Conservation (phyloP, 2,329 filamentous ascomycete species). For the Aspergillus udagawae region DNA sequence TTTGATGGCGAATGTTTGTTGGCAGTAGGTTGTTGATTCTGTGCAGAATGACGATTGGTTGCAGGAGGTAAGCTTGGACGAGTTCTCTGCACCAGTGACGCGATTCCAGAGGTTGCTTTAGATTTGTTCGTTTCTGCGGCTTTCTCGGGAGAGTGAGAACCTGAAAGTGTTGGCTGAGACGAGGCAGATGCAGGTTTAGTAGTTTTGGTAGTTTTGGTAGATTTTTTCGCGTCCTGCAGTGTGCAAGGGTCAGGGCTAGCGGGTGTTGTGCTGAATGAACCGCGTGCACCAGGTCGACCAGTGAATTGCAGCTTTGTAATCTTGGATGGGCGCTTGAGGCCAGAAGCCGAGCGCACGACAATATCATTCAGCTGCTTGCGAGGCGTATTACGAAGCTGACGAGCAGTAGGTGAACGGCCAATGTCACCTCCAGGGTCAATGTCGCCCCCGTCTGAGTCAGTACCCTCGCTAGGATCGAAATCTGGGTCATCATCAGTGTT, state of each 20-base stretch:
- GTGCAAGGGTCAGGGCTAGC: background rate
- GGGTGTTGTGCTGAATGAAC: background rate
- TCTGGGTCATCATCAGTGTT: background rate
- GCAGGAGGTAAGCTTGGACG: background rate
- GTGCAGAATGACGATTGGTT: background rate
- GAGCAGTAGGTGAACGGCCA: background rate
- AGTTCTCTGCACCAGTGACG: background rate
- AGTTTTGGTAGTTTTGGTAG: background rate
- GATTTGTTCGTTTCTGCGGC: background rate
- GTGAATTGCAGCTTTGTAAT: background rate
- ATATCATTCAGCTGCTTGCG: background rate
- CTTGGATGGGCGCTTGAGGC: background rate
- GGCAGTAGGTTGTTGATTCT: background rate
- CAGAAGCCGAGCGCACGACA: background rate
- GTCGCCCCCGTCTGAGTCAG: background rate
- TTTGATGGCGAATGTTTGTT: background rate
- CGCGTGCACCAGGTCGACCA: background rate
- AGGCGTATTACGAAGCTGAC: background rate
- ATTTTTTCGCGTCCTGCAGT: background rate
- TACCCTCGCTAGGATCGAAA: background rate
- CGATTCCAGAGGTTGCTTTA: background rate
- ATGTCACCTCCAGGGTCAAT: background rate
- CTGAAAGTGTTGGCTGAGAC: background rate
- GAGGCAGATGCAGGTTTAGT: background rate
- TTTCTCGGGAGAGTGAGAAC: background rate